Conservation (phyloP, 148 eudicot species). For the Spergularia marina region DNA sequence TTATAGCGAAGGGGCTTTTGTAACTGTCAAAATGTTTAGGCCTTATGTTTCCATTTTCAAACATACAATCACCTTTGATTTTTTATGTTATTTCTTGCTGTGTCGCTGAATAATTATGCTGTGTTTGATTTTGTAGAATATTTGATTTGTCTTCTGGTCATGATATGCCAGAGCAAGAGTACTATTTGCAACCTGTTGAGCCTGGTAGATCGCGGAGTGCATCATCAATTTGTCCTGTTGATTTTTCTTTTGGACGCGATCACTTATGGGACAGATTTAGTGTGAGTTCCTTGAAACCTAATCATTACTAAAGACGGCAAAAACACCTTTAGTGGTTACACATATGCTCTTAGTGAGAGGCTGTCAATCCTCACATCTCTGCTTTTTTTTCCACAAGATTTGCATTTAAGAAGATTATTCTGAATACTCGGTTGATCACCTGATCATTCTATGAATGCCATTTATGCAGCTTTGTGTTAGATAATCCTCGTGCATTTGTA, state of each 20-base stretch:
- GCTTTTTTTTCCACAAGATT: background rate
- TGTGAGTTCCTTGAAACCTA: constrained; percentile 50
- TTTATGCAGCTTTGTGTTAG: background rate
- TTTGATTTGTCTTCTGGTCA: constrained; percentile 66
- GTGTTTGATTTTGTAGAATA: constrained; percentile 50
- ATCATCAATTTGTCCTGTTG: constrained; percentile 84
- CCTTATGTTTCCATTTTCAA: background rate
- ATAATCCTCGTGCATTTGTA: background rate
- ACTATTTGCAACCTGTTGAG: constrained; percentile 75
- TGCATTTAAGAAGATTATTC: background rate
- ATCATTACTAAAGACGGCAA: constrained; percentile 4
- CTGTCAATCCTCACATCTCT: background rate
- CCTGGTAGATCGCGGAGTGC: constrained; percentile 65
- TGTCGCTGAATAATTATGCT: constrained; percentile 19
- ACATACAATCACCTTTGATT: background rate
- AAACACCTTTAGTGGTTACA: background rate
- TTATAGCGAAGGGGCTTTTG: background rate
- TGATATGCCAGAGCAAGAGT: constrained; percentile 86
- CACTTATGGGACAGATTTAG: constrained; percentile 97
- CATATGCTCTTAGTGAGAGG: background rate
- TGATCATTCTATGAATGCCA: background rate
- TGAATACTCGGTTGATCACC: background rate
- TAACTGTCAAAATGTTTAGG: too few species aligned
- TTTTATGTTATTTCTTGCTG: background rate
- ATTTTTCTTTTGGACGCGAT: constrained; percentile 88